phyloP scores from a whole-genome alignment of 2,329 filamentous ascomycete species.

The Nothophoma quercina region DNA sequence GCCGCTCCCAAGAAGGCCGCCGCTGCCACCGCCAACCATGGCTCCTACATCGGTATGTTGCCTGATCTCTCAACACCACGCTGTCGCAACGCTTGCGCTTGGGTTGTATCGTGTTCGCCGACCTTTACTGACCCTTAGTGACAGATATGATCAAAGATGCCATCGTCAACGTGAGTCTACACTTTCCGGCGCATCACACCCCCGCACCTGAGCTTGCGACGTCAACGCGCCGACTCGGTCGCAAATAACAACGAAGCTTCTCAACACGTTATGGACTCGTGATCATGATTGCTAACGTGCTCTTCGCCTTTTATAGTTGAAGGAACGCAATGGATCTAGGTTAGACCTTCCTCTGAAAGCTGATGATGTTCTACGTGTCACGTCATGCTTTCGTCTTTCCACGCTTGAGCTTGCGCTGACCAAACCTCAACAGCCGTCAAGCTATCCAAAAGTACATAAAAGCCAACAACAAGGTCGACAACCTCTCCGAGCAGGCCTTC shows the following conservation, averaged over 20 bases:
- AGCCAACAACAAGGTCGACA: constrained; percentile 72
- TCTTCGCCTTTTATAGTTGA: constrained; percentile 63
- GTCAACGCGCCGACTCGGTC: constrained; percentile 42
- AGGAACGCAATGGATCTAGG: constrained; percentile 75
- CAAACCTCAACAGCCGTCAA: constrained; percentile 64
- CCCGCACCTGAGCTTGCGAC: constrained; percentile 45
- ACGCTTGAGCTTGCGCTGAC: constrained; percentile 44
- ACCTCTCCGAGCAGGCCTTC: constrained; percentile 64
- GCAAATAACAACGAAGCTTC: constrained; percentile 35
- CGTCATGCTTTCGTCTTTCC: constrained; percentile 35
- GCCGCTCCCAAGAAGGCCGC: constrained; percentile 66
- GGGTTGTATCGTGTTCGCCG: constrained; percentile 58
- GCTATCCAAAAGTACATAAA: constrained; percentile 78
- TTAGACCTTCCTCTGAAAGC: constrained; percentile 54
- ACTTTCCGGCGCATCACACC: constrained; percentile 57
- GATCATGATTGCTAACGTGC: constrained; percentile 57
- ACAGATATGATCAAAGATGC: constrained; percentile 78
- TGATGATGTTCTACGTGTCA: constrained; percentile 33
- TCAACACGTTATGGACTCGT: constrained; percentile 15
- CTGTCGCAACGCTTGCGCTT: constrained; percentile 54
- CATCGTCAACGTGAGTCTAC: constrained; percentile 72
- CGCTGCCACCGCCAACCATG: constrained; percentile 63
- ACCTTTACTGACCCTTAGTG: constrained; percentile 59
- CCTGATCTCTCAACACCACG: constrained; percentile 54
- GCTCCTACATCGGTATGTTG: constrained; percentile 70